These are phyloP conservation scores for Termitomyces sp. DNA, from an alignment of 768 basidiomycete species.

Conservation along the genomic window DNA sequence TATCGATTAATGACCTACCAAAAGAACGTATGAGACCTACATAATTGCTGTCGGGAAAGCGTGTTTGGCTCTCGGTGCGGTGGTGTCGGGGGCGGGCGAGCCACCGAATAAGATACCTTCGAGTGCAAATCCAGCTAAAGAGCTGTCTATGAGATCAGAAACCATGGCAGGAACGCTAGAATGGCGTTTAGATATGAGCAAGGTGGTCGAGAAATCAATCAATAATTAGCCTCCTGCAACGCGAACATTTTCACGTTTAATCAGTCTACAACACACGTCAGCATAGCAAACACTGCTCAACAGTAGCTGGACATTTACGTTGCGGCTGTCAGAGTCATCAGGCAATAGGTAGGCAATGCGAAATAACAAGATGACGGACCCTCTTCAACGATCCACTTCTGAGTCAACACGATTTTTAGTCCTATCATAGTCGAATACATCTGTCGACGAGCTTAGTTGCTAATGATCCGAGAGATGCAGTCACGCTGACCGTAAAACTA, in stretches of 20 bases:
- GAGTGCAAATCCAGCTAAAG: conserved; percentile 37
- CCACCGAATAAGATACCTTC: conserved; percentile 51
- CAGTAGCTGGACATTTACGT: conserved; percentile 14
- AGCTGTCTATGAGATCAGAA: conserved; percentile 52
- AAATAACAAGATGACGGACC: conserved; percentile 28
- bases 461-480: background rate
- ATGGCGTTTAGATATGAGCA: background rate
- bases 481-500: conserved; percentile 36
- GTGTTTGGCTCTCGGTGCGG: conserved; percentile 37
- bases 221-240: conserved; percentile 46
- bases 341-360: background rate
- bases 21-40: conserved; percentile 21
- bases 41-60: conserved; percentile 42
- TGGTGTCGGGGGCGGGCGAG: conserved; percentile 42
- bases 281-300: background rate
- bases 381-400: conserved; percentile 52
- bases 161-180: conserved; percentile 58
- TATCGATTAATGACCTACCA: background rate
- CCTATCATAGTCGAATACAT: conserved; percentile 51
- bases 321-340: conserved; percentile 18
- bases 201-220: background rate
- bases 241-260: conserved; percentile 46
- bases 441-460: conserved; percentile 20
- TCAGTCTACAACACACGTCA: conserved; percentile 28
- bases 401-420: conserved; percentile 49